Percentiles rank a stretch among this genome's conserved stretches.
phyloP scores from a whole-genome alignment of 306 rosid genomes.

The Canavalia ensiformis region DNA sequence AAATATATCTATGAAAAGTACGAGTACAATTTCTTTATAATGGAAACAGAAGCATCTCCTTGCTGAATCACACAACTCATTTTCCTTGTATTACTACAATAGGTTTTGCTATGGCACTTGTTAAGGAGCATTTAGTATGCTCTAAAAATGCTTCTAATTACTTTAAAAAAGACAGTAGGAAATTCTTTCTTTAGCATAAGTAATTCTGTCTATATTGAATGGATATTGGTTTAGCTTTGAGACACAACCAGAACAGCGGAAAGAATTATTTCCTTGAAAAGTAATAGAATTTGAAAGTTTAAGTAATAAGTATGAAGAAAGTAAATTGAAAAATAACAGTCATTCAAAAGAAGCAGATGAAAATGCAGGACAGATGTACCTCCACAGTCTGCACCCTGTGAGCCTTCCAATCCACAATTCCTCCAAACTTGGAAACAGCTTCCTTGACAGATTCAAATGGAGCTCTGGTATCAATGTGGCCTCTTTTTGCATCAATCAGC shows the following conservation, averaged over 20 bases:
- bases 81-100: not conserved
- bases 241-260: constrained; percentile 37
- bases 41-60: not conserved
- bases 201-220: not conserved
- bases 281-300: constrained; percentile 43
- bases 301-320: constrained; percentile 19
- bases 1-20: constrained; percentile 3
- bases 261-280: constrained; percentile 41
- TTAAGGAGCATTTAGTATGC: not conserved
- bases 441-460: constrained; percentile 98
- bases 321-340: constrained; percentile 23
- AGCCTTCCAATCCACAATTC: constrained; percentile 99
- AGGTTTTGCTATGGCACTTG: not conserved
- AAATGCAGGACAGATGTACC: constrained; percentile 62
- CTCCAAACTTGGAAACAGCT: constrained; percentile 98
- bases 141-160: not conserved
- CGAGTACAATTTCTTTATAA: not conserved
- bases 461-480: constrained; percentile 83
- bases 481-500: constrained; percentile 61
- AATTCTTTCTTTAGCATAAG: too few relatives aligned
- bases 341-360: constrained; percentile 20
- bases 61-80: constrained; percentile 8
- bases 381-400: constrained; percentile 89
- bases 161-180: not conserved
- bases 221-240: constrained; percentile 36